Base-by-base conservation (phyloP, 129 eudicot genomes). In the Lactuca saligna region DNA sequence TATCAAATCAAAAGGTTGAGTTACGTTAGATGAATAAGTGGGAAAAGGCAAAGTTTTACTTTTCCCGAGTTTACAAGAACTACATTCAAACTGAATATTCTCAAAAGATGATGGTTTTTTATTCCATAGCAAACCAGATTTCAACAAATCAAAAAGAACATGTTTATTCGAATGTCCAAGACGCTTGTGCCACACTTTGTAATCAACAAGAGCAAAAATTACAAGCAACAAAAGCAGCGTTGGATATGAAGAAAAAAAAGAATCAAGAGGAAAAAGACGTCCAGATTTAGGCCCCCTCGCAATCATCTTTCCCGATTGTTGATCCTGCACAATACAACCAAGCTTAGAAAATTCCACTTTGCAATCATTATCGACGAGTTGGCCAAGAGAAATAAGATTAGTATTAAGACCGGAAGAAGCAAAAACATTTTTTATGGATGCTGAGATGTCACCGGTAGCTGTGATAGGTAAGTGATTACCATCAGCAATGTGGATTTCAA, bases 251-350 rank as follows among this genome's bases (percentile, higher is more conserved):
- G 7, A 68, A 56, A 3, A 6, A 54, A 14, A n/a, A 3, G 7
- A 60, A 8, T 60, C 13, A 60, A 71, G 5, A 46, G 74, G 70
- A 65, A 65, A 50, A 0, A 56, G 3, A 3, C 44, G 72, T 10
- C 72, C 56, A 5, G 54, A 66, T 79, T 73, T 65, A 78, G 63
- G 58, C 32, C 74, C 65, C 63, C 17, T 71, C 69, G 50, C 69
- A 0, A 65, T 55, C 68, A 71, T 56, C 20, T 8, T 65, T 20
- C 20, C 20, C 20, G 20, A 20, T 1, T 3, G 29, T 14, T 71
- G 78, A 57, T 71, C 78, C 63, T 71, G 68, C 63, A 71, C 73
- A 78, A 16, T 0, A 71, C 78, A 71, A 64, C 82, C 73, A 78
- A 12, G 1, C 3, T n/a, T 17, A 42, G 72, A 55, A 20, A 78